Evolutionary conservation across 768 basidiomycete genomes (phyloP), one percentile per base, ranked within the genome.

Genomic region (Pulveroboletus sp.): DNA sequence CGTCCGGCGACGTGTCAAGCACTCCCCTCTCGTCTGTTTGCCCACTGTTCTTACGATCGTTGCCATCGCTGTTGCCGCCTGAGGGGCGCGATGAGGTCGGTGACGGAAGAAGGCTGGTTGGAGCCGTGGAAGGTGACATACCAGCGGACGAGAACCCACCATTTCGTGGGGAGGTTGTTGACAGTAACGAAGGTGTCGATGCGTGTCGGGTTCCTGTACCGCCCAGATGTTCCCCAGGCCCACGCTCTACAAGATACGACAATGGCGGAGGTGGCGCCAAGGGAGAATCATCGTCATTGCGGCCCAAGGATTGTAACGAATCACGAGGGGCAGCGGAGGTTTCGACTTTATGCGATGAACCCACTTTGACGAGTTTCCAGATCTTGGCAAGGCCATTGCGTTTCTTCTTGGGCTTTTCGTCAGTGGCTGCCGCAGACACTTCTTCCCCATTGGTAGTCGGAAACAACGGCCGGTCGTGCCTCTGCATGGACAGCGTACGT

Each of bases 191-290:
- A 11, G 83, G 80, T 5, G 84, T 83, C 14, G 89, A 88, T 24
- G 77, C 73, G 59, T 83, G 85, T 6, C 86, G 80, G 43, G 73
- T 73, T 21, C 58, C 62, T 1, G 55, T 14, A 40, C 71, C 68
- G 31, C 66, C 64, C 38, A 80, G 75, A 30, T 74, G 73, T 39
- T 81, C 77, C n/a, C 77, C 75, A 37, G 78, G 78, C 49, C 78
- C 74, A 53, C 72, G 68, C 52, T 69, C 71, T 3, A 92, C 91
- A 41, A 97, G 78, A 69, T 93, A 94, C 0, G 91, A 91, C 46
- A 98, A 63, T 5, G 92, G 86, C 5, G 95, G 95, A 3, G 95
- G 95, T 1, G 94, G 95, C 3, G 88, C 83, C 36, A 96, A 73
- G 4, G 90, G 93, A 8, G 76, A 67, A 57, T 88, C 82, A 59